Evolutionary conservation across 192 early-diverging fungal species (phyloP), one percentile per base, ranked within the genome.

Genomic region (Backusella tuberculispora): DNA sequence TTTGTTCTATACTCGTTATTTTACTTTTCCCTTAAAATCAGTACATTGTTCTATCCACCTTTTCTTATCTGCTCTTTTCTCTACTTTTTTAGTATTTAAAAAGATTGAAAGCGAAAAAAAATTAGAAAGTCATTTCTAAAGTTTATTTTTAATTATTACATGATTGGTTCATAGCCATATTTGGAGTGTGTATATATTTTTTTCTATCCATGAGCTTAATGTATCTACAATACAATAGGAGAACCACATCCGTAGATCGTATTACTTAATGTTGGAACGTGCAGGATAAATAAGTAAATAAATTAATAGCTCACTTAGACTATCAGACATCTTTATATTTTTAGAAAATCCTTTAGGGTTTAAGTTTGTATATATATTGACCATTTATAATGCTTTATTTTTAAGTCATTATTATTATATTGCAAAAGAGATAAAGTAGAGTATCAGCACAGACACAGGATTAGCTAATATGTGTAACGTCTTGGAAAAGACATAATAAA

Each of bases 341-440:
- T 60, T 60, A 60, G 53, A 9, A 19, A 24, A 9, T 0, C 7
- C 53, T 21, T 15, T 60, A 26, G 6, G 26, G 8, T 60, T 24
- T 26, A 60, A 13, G 19, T 26, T 60, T 60, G 0, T 14, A 15
- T 26, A 34, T 34, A 34, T 60, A 26, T 26, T 60, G 53, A 21
- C 53, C 53, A 60, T 60, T 60, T 60, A 60, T 60, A 60, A 26
- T 60, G 53, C 21, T 60, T 24, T 60, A 60, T 26, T 60, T 60
- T 60, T 60, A 60, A 60, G 53, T 60, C 53, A 26, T 60, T 26
- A 13, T 60, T 60, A 60, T 60, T 24, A 26, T 24, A 19, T 26
- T 24, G 53, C n/a, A 12, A 10, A 56, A 60, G 26, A 10, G 26
- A 12, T 9, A 46, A 34, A 34, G 29, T 34, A 34, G 29, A 60